Evolutionary conservation across 352 stramenopile species (phyloP).

Genomic region (Plasmopara muralis): DNA sequence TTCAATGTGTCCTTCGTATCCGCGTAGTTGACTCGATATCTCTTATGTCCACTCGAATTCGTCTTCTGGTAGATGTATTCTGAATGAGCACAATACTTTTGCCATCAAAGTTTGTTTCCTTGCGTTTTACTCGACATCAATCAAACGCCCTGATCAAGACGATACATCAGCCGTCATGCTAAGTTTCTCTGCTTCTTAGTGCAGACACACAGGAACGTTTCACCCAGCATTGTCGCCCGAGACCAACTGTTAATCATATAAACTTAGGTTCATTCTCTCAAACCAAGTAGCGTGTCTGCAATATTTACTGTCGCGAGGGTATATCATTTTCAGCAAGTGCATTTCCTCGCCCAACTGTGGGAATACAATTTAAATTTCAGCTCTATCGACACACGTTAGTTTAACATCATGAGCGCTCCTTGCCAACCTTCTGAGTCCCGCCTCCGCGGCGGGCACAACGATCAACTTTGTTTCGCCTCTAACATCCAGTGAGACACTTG

Average conservation of each 20-base stretch:
- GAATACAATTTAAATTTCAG: slow-evolving; percentile 20
- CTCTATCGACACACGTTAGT: slow-evolving; percentile 15
- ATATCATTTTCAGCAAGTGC: slow-evolving; percentile 11
- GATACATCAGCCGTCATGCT: slow-evolving; percentile 42
- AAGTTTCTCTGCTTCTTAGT: slow-evolving; percentile 37
- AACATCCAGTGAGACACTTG: slow-evolving; percentile 22
- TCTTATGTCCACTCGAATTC: slow-evolving; percentile 47
- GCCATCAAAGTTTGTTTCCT: slow-evolving; percentile 26
- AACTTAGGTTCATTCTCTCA: not conserved
- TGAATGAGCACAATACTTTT: slow-evolving; percentile 43
- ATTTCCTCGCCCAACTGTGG: slow-evolving; percentile 21
- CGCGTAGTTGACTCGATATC: slow-evolving; percentile 44
- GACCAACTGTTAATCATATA: slow-evolving; percentile 22
- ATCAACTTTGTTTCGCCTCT: slow-evolving; percentile 32
- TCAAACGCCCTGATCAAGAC: slow-evolving; percentile 38
- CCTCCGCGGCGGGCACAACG: slow-evolving; percentile 11
- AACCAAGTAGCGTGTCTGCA: slow-evolving; percentile 1
- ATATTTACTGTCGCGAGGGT: too few relatives aligned
- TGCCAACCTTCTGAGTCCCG: slow-evolving; percentile 14
- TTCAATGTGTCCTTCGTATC: slow-evolving; percentile 37
- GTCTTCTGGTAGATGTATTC: slow-evolving; percentile 25
- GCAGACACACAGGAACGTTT: slow-evolving; percentile 41
- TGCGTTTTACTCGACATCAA: slow-evolving; percentile 23
- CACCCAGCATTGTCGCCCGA: slow-evolving; percentile 25
- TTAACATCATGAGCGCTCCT: too few relatives aligned